Evolutionary conservation across 352 stramenopile species (phyloP), one percentile per base, ranked within the genome.

Genomic region (Phytophthora hibernalis): DNA sequence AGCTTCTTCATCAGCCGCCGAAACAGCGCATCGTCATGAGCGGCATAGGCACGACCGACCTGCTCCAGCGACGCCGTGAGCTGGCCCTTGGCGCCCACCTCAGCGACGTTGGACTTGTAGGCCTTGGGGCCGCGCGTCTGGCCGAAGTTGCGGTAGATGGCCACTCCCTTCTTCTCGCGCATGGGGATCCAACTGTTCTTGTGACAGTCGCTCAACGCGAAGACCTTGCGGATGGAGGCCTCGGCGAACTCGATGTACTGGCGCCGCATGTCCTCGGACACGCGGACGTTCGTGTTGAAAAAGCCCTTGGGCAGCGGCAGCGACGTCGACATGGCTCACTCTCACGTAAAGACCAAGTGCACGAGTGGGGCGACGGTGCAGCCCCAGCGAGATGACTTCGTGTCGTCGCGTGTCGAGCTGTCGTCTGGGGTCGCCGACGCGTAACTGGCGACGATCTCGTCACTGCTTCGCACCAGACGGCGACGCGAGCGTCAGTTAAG

Each of bases 101-200:
- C 87, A 40, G 85, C 82, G 57, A 92, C 73, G 65, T 95, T 93
- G 45, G 76, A 90, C 60, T 91, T 90, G 76, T 91, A 76, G 8
- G 85, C 82, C 38, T 68, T 76, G 26, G 79, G 68, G 45, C 74
- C 78, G 37, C 82, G 83, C 40, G 77, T 67, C 61, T 84, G 73
- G 24, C 79, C 73, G 55, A 93, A 93, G 74, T 93, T 93, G 70
- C 85, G 85, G 60, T 84, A 95, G 43, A 93, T 83, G 7, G 82
- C 83, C 4, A 95, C 83, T 16, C 77, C 78, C 56, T 93, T 92
- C 74, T 95, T 93, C 76, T 95, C 87, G 56, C 78, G 76, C 79
- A 92, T 83, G 37, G 85, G 85, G 63, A 95, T 89, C 85, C 87
- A 95, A 64, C 80, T 90, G 70, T 95, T 93, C 60, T 82, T 80